Evolutionary conservation across 768 basidiomycete species (phyloP), one percentile per base, ranked within the genome.

Genomic region (Podaxis sp.): DNA sequence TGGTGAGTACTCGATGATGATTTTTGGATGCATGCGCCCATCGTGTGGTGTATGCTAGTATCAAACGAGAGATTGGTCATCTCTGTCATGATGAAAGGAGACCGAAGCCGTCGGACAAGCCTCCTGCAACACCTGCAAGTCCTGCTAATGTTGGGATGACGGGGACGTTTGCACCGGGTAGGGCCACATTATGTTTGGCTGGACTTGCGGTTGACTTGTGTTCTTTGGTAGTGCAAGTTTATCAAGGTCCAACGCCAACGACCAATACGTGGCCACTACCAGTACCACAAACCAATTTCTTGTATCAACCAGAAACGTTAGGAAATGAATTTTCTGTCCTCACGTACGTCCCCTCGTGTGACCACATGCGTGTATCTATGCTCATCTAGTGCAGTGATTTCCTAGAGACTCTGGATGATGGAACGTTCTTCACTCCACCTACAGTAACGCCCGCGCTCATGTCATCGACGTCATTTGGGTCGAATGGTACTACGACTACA

Each of bases 11-110:
- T 40, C 42, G 37, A 50, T 5, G n/a, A 25, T 51, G 46, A 32
- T 21, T 61, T 61, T 23, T 48, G 25, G 67, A 38, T n/a, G 47
- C 63, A 61, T 58, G 60, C n/a, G 55, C 32, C 50, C 16, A 21
- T 62, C 46, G 25, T 47, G 63, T 65, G 58, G 48, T 50, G 38
- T 25, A 59, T 52, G 32, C 52, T 67, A 95, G 95, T 68, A 93
- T 98, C 68, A 98, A 98, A 73, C 87, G 96, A 40, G 95, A 98
- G 73, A 98, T 98, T 62, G 92, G 93, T 0, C 93, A 97, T 75
- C 79, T 96, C 13, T 97, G 95, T 68, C 90, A 93, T 66, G 95
- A 96, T 71, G 93, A 95, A 69, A 84, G 84, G 61, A 80, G 86
- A 51, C 79, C 80, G 1, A 86, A 85, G 68, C 71, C 69, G 16